phyloP scores from a whole-genome alignment of 1,284 basidiomycete species.

The Ustilago xerochloae region DNA sequence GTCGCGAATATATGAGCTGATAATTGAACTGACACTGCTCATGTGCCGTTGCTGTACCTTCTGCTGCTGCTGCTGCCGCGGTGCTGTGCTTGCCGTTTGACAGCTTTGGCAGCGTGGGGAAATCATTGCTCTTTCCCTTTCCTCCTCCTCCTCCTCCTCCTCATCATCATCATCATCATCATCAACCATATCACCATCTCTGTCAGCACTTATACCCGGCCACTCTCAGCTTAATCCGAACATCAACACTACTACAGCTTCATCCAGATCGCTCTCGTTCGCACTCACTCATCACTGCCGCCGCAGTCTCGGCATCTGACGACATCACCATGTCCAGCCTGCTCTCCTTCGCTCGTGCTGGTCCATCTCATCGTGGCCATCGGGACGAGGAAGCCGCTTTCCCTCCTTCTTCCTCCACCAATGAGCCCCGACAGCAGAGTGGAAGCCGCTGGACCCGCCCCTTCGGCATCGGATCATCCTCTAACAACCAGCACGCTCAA shows the following conservation, averaged over 20 bases:
- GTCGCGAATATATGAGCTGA: neutral
- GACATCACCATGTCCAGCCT: constrained; percentile 25
- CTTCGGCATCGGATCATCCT: constrained; percentile 12
- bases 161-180: neutral
- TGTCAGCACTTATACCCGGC: neutral
- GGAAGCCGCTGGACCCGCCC: constrained; percentile 21
- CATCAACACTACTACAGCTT: neutral
- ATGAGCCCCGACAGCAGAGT: neutral
- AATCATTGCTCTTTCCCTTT: neutral
- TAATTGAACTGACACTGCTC: neutral
- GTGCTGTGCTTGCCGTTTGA: neutral
- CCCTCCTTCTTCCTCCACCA: constrained; percentile 12
- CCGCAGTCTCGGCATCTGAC: neutral
- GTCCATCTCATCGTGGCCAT: constrained; percentile 12
- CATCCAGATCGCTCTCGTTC: neutral
- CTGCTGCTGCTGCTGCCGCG: too few relatives aligned
- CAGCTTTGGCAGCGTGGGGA: neutral
- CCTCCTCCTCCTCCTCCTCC: neutral
- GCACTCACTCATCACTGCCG: neutral
- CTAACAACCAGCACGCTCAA: constrained; percentile 1
- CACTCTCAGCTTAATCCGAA: neutral
- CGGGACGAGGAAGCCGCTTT: constrained; percentile 27
- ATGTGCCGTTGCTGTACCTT: too few relatives aligned
- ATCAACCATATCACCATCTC: neutral
- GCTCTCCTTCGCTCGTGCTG: constrained; percentile 27